Evolutionary conservation across 805 yeast genomes (phyloP).

Genomic region (Candida sithepensis): DNA sequence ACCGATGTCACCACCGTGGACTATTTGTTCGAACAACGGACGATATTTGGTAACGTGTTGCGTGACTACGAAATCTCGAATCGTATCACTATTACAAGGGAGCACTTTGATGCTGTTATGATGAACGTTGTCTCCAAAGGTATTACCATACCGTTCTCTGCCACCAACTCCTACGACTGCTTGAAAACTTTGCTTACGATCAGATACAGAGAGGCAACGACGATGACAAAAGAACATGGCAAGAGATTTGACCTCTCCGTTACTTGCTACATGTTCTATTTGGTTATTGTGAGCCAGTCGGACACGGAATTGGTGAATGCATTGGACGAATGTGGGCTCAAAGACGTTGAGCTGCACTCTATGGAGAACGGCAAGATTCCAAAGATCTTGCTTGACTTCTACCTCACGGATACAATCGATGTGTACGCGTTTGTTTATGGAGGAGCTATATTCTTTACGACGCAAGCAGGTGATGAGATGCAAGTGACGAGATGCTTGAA

Average conservation of each 20-base stretch:
- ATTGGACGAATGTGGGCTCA: conserved; percentile 33
- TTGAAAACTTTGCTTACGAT: conserved; percentile 41
- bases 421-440: conserved; percentile 16
- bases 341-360: conserved; percentile 27
- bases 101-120: conserved; percentile 51
- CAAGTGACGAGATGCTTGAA: conserved; percentile 22
- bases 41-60: conserved; percentile 39
- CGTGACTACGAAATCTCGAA: conserved; percentile 40
- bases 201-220: conserved; percentile 35
- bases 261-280: conserved; percentile 30
- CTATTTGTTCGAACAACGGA: conserved; percentile 29
- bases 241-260: conserved; percentile 18
- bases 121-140: conserved; percentile 52
- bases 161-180: conserved; percentile 43
- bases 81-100: conserved; percentile 36
- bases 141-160: conserved; percentile 52
- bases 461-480: conserved; percentile 22
- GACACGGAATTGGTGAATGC: conserved; percentile 33
- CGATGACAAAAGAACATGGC: conserved; percentile 5
- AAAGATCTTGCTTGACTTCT: conserved; percentile 17
- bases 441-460: conserved; percentile 18
- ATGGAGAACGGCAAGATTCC: conserved; percentile 39
- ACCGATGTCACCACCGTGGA: conserved; percentile 27
- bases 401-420: conserved; percentile 2
- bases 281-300: conserved; percentile 33